phyloP scores from a whole-genome alignment of 106 monocot genomes.

The Dendrobium chrysotoxum region DNA sequence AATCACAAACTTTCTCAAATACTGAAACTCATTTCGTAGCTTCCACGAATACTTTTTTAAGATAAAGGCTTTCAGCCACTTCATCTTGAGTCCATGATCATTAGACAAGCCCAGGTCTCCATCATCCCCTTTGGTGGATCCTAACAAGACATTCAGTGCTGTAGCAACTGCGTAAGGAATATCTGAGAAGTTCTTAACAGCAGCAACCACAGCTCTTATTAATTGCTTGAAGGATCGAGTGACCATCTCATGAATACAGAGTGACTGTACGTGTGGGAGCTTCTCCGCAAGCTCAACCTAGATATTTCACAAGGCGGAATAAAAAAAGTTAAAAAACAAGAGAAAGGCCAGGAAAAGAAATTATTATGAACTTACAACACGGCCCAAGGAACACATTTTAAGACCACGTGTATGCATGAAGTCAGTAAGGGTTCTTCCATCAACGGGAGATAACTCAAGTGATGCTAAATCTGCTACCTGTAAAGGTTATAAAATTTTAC shows the following conservation, averaged over 20 bases:
- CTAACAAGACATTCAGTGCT: slow-evolving; percentile 70
- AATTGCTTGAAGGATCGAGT: slow-evolving; percentile 79
- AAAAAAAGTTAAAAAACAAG: neutral
- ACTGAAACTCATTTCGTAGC: slow-evolving; percentile 64
- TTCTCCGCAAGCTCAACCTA: slow-evolving; percentile 81
- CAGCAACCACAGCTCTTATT: slow-evolving; percentile 63
- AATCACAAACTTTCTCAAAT: slow-evolving; percentile 67
- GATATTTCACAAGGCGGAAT: slow-evolving; percentile 6
- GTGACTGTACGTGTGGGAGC: slow-evolving; percentile 81
- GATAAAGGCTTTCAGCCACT: slow-evolving; percentile 63
- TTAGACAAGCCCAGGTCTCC: slow-evolving; percentile 14
- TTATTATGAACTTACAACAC: slow-evolving; percentile 48
- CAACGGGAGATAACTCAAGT: slow-evolving; percentile 92
- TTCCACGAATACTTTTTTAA: slow-evolving; percentile 65
- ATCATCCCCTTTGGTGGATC: slow-evolving; percentile 30
- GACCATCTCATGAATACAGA: slow-evolving; percentile 92
- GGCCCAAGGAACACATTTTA: slow-evolving; percentile 77
- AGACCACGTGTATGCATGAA: slow-evolving; percentile 95
- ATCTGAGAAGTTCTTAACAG: slow-evolving; percentile 40
- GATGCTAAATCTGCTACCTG: slow-evolving; percentile 96
- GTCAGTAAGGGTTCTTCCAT: slow-evolving; percentile 84
- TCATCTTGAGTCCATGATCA: slow-evolving; percentile 51
- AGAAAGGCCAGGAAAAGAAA: neutral
- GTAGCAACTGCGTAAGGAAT: slow-evolving; percentile 54
- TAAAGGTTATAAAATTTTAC: neutral